Evolutionary conservation across 192 early-diverging fungal species (phyloP).

Genomic region (Thamnidium elegans): DNA sequence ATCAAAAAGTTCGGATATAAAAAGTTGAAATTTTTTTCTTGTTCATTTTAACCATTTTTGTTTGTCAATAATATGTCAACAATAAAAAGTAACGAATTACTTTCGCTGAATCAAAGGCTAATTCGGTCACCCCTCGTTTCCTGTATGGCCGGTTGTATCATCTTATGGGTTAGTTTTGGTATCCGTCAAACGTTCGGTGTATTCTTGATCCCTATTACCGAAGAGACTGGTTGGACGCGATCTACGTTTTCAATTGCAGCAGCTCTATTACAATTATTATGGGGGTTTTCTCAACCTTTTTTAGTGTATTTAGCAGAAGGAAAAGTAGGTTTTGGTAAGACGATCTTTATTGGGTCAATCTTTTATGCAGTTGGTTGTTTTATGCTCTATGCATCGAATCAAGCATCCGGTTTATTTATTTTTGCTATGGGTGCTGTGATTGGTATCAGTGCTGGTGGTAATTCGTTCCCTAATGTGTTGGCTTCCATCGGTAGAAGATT

Average conservation of each 20-base stretch:
- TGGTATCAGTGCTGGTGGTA: background rate
- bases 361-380: conserved; percentile 19
- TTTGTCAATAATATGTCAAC: too few relatives aligned
- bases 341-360: conserved; percentile 4
- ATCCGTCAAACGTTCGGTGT: conserved; percentile 36
- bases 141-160: conserved; percentile 20
- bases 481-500: conserved; percentile 28
- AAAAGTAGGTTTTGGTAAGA: conserved; percentile 22
- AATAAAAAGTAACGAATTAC: too few relatives aligned
- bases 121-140: conserved; percentile 5
- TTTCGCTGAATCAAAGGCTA: background rate
- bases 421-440: background rate
- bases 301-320: conserved; percentile 27
- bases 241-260: conserved; percentile 30
- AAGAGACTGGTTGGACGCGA: conserved; percentile 28
- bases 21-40: too few relatives aligned
- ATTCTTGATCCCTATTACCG: conserved; percentile 31
- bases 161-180: conserved; percentile 32
- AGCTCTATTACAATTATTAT: conserved; percentile 31
- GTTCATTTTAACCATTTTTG: too few relatives aligned
- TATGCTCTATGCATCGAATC: conserved; percentile 13
- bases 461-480: conserved; percentile 29
- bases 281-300: conserved; percentile 30
- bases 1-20: too few relatives aligned
- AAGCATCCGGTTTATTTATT: conserved; percentile 15